Evolutionary conservation across 345 rosid genomes (phyloP).

Genomic region (Aquilaria sinensis): DNA sequence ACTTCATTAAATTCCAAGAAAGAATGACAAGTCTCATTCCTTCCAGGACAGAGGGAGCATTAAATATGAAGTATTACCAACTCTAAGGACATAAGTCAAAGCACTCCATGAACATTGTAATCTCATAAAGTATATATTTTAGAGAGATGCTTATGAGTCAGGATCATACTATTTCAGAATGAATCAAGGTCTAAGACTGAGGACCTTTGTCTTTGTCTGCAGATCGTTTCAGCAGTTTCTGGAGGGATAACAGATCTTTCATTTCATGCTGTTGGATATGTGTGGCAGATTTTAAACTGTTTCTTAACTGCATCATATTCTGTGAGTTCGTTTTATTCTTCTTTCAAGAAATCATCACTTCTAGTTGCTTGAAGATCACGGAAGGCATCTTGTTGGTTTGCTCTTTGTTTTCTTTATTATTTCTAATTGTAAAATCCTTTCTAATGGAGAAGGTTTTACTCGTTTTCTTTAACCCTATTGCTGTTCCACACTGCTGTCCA

Average conservation of each 20-base stretch:
- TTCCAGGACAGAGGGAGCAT: no score
- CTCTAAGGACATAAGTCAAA: no score
- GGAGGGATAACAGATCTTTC: constrained; percentile 96
- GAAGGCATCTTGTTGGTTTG: no score
- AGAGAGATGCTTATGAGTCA: no score
- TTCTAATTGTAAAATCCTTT: neutral
- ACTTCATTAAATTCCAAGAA: no score
- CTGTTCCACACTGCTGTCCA: no score
- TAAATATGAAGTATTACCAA: no score
- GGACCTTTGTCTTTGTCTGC: constrained; percentile 5
- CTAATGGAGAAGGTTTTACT: neutral
- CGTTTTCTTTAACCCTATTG: neutral
- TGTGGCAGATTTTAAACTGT: constrained; percentile 91
- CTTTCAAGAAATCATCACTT: no score
- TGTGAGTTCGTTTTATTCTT: constrained; percentile 39
- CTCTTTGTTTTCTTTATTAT: neutral
- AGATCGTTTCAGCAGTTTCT: constrained; percentile 92
- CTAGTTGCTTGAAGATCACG: no score
- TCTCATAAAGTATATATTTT: neutral
- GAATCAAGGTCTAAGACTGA: no score
- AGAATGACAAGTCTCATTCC: no score
- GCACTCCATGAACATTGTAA: neutral
- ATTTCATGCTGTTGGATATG: constrained; percentile 83
- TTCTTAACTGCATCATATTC: constrained; percentile 94
- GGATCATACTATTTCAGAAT: neutral